These are phyloP conservation scores for Syncephalis plumigaleata DNA, from an alignment of 371 early-diverging fungal species.

Conservation along the genomic window DNA sequence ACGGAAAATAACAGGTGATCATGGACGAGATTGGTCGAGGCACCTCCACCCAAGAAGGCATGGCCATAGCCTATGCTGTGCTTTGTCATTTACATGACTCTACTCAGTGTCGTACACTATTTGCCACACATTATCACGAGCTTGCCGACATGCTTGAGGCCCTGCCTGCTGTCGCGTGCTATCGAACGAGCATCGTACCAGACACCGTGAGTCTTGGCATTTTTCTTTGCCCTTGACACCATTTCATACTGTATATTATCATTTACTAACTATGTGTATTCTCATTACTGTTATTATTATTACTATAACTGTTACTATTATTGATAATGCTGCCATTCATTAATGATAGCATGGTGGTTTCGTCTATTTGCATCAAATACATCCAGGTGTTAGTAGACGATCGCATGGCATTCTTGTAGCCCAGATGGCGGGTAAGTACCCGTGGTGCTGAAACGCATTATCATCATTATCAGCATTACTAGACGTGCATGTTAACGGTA, in stretches of 20 bases:
- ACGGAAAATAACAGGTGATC: slow-evolving; percentile 45
- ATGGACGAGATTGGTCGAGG: slow-evolving; percentile 99
- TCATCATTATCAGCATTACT: too few species aligned
- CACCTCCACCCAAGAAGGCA: slow-evolving; percentile 85
- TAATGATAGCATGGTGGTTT: slow-evolving; percentile 17
- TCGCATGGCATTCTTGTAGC: slow-evolving; percentile 59
- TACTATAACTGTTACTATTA: too few species aligned
- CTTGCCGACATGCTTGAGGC: slow-evolving; percentile 25
- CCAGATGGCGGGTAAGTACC: slow-evolving; percentile 31
- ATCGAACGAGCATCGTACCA: slow-evolving; percentile 2
- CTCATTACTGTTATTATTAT: too few species aligned
- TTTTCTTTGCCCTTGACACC: slow-evolving; percentile 25
- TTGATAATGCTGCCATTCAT: background rate
- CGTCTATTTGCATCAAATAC: slow-evolving; percentile 34
- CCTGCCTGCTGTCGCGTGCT: background rate
- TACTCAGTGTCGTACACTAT: slow-evolving; percentile 32
- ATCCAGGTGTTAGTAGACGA: slow-evolving; percentile 35
- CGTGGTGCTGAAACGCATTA: too few species aligned
- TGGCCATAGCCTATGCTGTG: slow-evolving; percentile 80
- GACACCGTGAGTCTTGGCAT: slow-evolving; percentile 5
- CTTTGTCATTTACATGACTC: slow-evolving; percentile 49
- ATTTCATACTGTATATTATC: slow-evolving; percentile 15
- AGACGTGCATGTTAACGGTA: too few species aligned
- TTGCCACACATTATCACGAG: slow-evolving; percentile 96
- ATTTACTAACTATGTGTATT: background rate